These are phyloP conservation scores for Coccomyxa subellipsoidea DNA, from an alignment of 163 green algal genomes.

Conservation along the genomic window DNA sequence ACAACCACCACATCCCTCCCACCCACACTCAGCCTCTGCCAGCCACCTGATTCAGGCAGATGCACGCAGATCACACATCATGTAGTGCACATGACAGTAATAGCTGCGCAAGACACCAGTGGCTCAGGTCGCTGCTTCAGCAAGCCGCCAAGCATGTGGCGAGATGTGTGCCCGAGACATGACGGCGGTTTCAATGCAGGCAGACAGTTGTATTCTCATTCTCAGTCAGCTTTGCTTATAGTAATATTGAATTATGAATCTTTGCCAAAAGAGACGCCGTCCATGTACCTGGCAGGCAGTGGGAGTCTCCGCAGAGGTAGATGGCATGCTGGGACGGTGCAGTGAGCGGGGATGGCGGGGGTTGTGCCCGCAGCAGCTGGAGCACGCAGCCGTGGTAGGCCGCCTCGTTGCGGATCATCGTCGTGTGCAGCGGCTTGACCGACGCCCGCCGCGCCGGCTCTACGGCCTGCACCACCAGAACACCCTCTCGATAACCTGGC, in stretches of 20 bases:
- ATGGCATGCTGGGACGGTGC: neutral
- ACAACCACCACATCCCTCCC: conserved; percentile 45
- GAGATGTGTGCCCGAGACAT: neutral
- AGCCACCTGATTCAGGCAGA: conserved; percentile 34
- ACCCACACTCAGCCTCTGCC: conserved; percentile 37
- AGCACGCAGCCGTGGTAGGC: conserved; percentile 64
- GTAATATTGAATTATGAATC: too few relatives aligned
- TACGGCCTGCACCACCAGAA: conserved; percentile 9
- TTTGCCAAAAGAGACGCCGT: too few relatives aligned
- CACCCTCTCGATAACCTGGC: too few relatives aligned
- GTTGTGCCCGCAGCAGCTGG: conserved; percentile 54
- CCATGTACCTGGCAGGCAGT: conserved; percentile 72
- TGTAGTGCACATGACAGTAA: too few relatives aligned
- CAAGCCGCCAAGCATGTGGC: neutral
- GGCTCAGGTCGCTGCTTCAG: too few relatives aligned
- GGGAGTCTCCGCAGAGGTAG: conserved; percentile 73
- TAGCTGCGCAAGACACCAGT: too few relatives aligned
- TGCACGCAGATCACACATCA: neutral
- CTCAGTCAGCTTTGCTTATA: too few relatives aligned
- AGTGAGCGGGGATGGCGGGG: conserved; percentile 20
- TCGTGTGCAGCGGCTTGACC: conserved; percentile 56
- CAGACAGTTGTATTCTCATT: too few relatives aligned
- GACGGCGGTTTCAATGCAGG: too few relatives aligned
- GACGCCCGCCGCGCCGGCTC: conserved; percentile 37
- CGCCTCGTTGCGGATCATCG: conserved; percentile 75